These are phyloP conservation scores for Larix kaempferi DNA, from an alignment of 75 land plant genomes.

Conservation along the genomic window DNA sequence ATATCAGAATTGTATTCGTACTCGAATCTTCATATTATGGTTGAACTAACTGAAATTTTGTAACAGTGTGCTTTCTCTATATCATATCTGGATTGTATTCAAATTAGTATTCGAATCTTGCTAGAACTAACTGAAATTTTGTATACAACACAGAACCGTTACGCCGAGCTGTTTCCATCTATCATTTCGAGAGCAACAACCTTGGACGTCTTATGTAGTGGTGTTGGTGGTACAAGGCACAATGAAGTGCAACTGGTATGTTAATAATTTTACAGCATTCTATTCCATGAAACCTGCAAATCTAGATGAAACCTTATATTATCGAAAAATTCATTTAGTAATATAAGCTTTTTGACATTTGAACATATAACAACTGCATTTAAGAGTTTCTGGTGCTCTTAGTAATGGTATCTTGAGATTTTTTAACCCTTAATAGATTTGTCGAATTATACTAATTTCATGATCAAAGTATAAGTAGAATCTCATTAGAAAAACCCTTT, in stretches of 20 bases:
- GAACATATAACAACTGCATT: too few relatives aligned
- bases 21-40: too few relatives aligned
- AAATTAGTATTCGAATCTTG: too few relatives aligned
- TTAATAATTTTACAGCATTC: not conserved
- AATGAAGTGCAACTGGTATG: slow-evolving; percentile 22
- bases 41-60: too few relatives aligned
- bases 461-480: not conserved
- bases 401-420: too few relatives aligned
- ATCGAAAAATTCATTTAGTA: too few relatives aligned
- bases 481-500: not conserved
- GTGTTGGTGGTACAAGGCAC: not conserved
- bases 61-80: too few relatives aligned
- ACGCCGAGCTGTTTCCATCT: slow-evolving; percentile 13
- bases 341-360: too few relatives aligned
- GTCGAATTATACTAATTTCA: not conserved
- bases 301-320: too few relatives aligned
- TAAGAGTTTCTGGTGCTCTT: too few relatives aligned
- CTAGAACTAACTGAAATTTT: not conserved
- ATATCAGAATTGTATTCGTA: too few relatives aligned
- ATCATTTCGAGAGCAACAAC: slow-evolving; percentile 19
- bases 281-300: not conserved
- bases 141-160: slow-evolving; percentile 10
- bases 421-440: not conserved
- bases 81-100: too few relatives aligned
- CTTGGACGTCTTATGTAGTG: slow-evolving; percentile 10